A percentile compares a stretch with the other conserved stretches of the same genome.
phyloP scores from a whole-genome alignment of 257 asterid species.

The Ajuga chamaepitys region DNA sequence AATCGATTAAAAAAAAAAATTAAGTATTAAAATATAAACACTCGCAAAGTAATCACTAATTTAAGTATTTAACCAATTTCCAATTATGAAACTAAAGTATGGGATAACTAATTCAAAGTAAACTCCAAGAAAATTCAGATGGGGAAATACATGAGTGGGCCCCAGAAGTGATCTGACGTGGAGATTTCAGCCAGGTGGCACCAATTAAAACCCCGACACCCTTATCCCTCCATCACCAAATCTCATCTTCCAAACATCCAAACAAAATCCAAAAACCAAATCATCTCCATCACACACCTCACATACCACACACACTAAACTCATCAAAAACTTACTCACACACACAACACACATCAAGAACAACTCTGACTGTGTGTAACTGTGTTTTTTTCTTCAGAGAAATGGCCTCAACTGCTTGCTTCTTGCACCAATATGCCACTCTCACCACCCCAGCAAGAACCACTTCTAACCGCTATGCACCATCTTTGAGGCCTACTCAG shows the following conservation, averaged over 20 bases:
- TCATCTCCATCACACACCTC: constrained; percentile 25
- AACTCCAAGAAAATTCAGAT: no score
- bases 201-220: constrained; percentile 30
- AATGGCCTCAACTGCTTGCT: constrained; percentile 78
- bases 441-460: constrained; percentile 37
- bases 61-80: no score
- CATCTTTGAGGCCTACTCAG: constrained; percentile 33
- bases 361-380: not conserved
- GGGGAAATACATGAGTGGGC: no score
- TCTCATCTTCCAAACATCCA: constrained; percentile 39
- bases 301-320: constrained; percentile 4
- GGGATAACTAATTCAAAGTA: no score
- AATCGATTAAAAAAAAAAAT: no score
- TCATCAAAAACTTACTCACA: not conserved
- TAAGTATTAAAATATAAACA: no score
- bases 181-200: constrained; percentile 45
- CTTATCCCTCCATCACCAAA: constrained; percentile 46
- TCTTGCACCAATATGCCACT: constrained; percentile 32
- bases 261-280: constrained; percentile 22
- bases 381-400: not conserved
- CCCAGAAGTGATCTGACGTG: constrained; percentile 15
- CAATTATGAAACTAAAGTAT: no score
- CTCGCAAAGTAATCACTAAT: no score
- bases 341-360: not conserved
- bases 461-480: constrained; percentile 26